Percentiles rank a stretch among this genome's conserved stretches.
Conservation (phyloP, 805 yeast genomes). For the Candida golubevii region DNA sequence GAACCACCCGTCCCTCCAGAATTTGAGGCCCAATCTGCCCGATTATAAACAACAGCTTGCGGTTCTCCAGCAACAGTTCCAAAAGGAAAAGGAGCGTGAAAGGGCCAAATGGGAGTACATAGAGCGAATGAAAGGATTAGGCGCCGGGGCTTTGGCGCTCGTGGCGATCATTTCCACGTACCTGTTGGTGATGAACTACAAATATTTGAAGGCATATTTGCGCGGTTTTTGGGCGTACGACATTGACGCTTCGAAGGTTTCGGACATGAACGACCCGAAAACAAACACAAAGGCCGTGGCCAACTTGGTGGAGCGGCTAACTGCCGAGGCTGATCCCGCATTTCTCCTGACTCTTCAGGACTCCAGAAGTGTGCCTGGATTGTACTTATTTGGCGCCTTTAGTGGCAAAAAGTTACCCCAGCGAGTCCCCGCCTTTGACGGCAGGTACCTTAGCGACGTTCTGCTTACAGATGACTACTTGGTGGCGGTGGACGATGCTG, state of each 20-base stretch:
- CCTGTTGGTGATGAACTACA: constrained; percentile 42
- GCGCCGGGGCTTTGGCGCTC: constrained; percentile 39
- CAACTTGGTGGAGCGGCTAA: constrained; percentile 24
- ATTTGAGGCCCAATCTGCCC: constrained; percentile 28
- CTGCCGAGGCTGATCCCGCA: constrained; percentile 20
- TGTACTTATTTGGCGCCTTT: constrained; percentile 33
- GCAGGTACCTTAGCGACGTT: constrained; percentile 53
- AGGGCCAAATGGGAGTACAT: constrained; percentile 33
- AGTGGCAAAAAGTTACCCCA: constrained; percentile 47
- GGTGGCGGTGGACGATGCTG: constrained; percentile 62
- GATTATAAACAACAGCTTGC: constrained; percentile 34
- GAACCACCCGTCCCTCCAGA: constrained; percentile 24
- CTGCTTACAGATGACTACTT: constrained; percentile 43
- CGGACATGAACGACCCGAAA: constrained; percentile 28
- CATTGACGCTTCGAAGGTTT: constrained; percentile 37
- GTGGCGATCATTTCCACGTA: constrained; percentile 38
- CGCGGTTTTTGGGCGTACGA: constrained; percentile 31
- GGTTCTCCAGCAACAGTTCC: constrained; percentile 25
- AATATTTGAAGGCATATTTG: constrained; percentile 31
- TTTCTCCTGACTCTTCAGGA: constrained; percentile 19
- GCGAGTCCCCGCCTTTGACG: constrained; percentile 62
- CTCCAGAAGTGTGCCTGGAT: constrained; percentile 27
- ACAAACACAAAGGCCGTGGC: constrained; percentile 25
- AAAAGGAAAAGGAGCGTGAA: constrained; percentile 24
- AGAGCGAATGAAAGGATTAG: constrained; percentile 43